These are phyloP conservation scores for Mucor piriformis DNA, from an alignment of 371 early-diverging fungal genomes.

Conservation along the genomic window DNA sequence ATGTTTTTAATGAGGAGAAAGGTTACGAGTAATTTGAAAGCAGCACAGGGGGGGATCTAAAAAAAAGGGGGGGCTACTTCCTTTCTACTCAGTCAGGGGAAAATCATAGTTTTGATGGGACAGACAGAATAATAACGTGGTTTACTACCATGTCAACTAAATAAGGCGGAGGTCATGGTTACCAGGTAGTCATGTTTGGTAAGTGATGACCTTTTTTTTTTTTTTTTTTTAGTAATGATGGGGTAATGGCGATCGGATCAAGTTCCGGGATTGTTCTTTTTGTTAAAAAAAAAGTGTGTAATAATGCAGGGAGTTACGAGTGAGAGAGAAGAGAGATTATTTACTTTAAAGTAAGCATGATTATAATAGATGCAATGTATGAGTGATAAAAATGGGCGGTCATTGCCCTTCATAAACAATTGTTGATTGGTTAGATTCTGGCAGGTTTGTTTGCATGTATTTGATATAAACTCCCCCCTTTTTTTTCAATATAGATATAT, in stretches of 20 bases:
- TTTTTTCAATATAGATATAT: slow-evolving; percentile 12
- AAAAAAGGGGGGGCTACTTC: background rate
- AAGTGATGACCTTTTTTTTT: background rate
- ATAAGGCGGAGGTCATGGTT: too few species aligned
- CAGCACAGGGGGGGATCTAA: background rate
- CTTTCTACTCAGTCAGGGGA: background rate
- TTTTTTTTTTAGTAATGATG: background rate
- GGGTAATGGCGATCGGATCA: background rate
- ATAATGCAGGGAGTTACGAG: background rate
- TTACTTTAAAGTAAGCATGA: background rate
- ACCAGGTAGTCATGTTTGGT: too few species aligned
- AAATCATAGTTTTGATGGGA: background rate
- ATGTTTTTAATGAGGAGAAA: background rate
- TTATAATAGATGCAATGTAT: background rate
- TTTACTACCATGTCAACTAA: too few species aligned
- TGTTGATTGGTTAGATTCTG: background rate
- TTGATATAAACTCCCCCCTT: slow-evolving; percentile 1
- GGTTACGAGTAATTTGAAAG: background rate
- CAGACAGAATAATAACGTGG: background rate
- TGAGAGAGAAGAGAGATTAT: background rate
- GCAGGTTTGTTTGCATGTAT: slow-evolving; percentile 2
- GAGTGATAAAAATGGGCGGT: background rate
- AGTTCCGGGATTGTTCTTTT: slow-evolving; percentile 2
- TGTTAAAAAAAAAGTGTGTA: background rate
- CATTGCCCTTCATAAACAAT: background rate